phyloP scores from a whole-genome alignment of 140 eudicot genomes.

The Stevia rebaudiana region DNA sequence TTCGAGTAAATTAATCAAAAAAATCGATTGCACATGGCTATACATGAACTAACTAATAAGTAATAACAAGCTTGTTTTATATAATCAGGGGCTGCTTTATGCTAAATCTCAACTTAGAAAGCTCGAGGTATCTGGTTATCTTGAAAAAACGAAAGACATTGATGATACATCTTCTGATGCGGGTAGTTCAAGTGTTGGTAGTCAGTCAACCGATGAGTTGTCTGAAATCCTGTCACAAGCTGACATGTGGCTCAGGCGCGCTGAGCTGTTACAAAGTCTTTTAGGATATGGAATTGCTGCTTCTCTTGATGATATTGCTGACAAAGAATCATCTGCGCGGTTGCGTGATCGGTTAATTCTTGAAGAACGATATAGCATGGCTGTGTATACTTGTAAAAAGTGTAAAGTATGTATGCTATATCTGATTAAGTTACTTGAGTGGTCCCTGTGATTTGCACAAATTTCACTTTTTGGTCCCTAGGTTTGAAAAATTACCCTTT shows the following conservation, averaged over 20 bases:
- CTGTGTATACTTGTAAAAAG: constrained; percentile 93
- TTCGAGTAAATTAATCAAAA: too few species aligned
- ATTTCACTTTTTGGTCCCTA: too few species aligned
- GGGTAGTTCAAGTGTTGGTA: constrained; percentile 86
- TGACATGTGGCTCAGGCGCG: constrained; percentile 85
- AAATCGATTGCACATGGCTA: not conserved
- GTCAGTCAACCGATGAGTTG: constrained; percentile 76
- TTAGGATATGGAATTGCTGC: constrained; percentile 95
- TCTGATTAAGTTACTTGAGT: too few species aligned
- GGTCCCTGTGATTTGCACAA: too few species aligned
- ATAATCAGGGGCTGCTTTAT: constrained; percentile 62
- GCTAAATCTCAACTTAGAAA: constrained; percentile 77
- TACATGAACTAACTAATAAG: constrained; percentile 9
- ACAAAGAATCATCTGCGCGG: constrained; percentile 75
- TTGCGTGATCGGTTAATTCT: constrained; percentile 78
- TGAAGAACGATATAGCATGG: constrained; percentile 97
- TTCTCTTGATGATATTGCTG: constrained; percentile 97
- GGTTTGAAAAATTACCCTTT: too few species aligned
- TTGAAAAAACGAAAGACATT: constrained; percentile 62
- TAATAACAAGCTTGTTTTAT: constrained; percentile 12
- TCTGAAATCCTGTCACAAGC: constrained; percentile 78
- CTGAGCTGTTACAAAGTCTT: constrained; percentile 95
- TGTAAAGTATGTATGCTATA: constrained; percentile 55
- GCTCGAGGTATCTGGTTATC: constrained; percentile 57
- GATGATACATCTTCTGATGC: constrained; percentile 94